These are phyloP conservation scores for Cryptococcus floricola DNA, from an alignment of 1,284 basidiomycete species.

Conservation along the genomic window DNA sequence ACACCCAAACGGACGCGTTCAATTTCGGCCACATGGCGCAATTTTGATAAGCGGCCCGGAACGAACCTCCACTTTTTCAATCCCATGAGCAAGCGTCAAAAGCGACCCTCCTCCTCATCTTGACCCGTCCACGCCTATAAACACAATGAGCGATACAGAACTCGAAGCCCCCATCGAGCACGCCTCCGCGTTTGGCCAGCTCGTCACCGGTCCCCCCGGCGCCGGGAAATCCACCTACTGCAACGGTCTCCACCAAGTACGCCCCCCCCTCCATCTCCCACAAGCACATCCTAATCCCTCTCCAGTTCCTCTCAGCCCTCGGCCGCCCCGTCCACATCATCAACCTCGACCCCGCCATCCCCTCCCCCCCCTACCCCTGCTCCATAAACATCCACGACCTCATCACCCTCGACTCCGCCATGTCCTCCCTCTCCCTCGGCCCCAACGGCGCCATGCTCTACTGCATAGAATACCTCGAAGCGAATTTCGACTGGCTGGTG, in stretches of 20 bases:
- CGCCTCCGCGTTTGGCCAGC: slow-evolving; percentile 41
- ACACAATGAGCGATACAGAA: not conserved
- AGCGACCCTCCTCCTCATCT: no score
- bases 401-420: slow-evolving; percentile 82
- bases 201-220: slow-evolving; percentile 88
- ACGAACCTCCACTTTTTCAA: no score
- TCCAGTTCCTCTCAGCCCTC: slow-evolving; percentile 74
- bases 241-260: slow-evolving; percentile 77
- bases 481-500: slow-evolving; percentile 92
- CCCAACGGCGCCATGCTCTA: slow-evolving; percentile 97
- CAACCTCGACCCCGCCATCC: slow-evolving; percentile 93
- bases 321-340: slow-evolving; percentile 80
- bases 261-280: not conserved
- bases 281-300: not conserved
- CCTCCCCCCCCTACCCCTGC: slow-evolving; percentile 84
- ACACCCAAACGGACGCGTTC: no score
- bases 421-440: slow-evolving; percentile 79
- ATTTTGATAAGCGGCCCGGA: no score
- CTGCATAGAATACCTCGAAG: slow-evolving; percentile 95
- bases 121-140: not conserved
- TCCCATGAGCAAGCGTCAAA: no score
- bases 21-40: no score
- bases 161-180: slow-evolving; percentile 12
- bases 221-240: slow-evolving; percentile 94
- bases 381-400: slow-evolving; percentile 79